Conservation (phyloP, 768 basidiomycete species). For the Omphalotus guepiniiformis region DNA sequence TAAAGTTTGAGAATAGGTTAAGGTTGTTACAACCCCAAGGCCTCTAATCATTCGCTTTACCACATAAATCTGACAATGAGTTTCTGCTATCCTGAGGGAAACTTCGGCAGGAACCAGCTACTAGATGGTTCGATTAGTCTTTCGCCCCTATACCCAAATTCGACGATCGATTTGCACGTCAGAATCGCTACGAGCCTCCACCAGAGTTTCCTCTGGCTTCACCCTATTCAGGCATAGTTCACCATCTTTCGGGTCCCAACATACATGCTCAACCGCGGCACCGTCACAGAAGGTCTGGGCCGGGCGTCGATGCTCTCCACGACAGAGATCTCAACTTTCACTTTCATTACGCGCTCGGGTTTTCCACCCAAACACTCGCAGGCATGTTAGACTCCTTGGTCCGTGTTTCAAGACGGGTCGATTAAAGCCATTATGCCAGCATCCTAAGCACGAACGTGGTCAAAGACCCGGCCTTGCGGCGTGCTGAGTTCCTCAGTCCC, state of each 20-base stretch:
- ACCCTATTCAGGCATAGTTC: constrained; percentile 82
- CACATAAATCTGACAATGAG: constrained; percentile 57
- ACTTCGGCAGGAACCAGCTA: constrained; percentile 92
- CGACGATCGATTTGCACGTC: constrained; percentile 95
- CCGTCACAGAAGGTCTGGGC: constrained; percentile 70
- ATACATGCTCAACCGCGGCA: constrained; percentile 78
- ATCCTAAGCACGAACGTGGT: constrained; percentile 63
- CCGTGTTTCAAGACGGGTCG: constrained; percentile 83
- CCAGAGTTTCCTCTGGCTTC: constrained; percentile 96
- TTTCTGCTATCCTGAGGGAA: constrained; percentile 65
- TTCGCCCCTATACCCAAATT: constrained; percentile 96
- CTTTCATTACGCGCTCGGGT: constrained; percentile 69
- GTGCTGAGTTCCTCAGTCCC: constrained; percentile 63
- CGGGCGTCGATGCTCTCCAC: constrained; percentile 71
- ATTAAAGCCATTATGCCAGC: constrained; percentile 76
- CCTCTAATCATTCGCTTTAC: constrained; percentile 91
- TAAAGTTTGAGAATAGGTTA: constrained; percentile 81
- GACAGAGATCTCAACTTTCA: constrained; percentile 55
- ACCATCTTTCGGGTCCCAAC: constrained; percentile 90
- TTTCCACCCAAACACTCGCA: constrained; percentile 77
- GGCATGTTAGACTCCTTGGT: constrained; percentile 84
- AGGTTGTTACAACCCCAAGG: constrained; percentile 87
- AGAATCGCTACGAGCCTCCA: constrained; percentile 95
- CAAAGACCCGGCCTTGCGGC: constrained; percentile 48
- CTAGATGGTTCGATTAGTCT: constrained; percentile 95